phyloP scores from a whole-genome alignment of 495 filamentous ascomycete species.

The Xylaria longipes region DNA sequence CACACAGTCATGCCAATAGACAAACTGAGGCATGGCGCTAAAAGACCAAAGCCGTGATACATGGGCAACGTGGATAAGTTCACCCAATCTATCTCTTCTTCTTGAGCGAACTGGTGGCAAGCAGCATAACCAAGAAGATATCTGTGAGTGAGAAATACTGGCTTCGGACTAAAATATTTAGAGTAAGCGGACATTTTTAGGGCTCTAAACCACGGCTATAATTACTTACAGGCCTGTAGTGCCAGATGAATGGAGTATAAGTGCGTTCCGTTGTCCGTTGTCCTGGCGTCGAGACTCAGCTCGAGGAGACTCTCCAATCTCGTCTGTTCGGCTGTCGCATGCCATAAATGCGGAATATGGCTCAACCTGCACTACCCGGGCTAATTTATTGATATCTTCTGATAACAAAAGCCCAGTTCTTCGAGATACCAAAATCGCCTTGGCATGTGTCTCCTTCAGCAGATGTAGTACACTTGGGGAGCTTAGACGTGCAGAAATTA shows the following conservation, averaged over 20 bases:
- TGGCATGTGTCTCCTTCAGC: constrained; percentile 28
- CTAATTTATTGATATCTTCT: not conserved
- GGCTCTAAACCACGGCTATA: not conserved
- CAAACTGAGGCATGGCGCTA: constrained; percentile 49
- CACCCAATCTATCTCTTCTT: constrained; percentile 37
- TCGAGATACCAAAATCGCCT: not conserved
- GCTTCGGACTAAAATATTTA: constrained; percentile 41
- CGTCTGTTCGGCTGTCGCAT: not conserved
- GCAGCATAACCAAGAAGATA: constrained; percentile 48
- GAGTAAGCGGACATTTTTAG: not conserved
- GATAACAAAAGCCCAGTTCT: not conserved
- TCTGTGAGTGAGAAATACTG: constrained; percentile 50
- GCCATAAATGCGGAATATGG: not conserved
- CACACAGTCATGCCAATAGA: constrained; percentile 50
- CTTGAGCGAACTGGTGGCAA: constrained; percentile 42
- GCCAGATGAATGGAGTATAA: constrained; percentile 57
- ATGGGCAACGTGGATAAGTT: constrained; percentile 54
- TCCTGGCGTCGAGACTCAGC: not conserved
- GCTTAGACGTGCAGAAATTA: constrained; percentile 43
- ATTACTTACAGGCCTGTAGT: constrained; percentile 50
- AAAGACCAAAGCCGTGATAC: constrained; percentile 50
- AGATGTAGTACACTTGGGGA: constrained; percentile 38
- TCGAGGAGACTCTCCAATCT: not conserved
- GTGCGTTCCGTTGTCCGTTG: constrained; percentile 31
- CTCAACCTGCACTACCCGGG: not conserved